These are phyloP conservation scores for Keithomyces neogunnii DNA, from an alignment of 2,329 filamentous ascomycete species.

Conservation along the genomic window DNA sequence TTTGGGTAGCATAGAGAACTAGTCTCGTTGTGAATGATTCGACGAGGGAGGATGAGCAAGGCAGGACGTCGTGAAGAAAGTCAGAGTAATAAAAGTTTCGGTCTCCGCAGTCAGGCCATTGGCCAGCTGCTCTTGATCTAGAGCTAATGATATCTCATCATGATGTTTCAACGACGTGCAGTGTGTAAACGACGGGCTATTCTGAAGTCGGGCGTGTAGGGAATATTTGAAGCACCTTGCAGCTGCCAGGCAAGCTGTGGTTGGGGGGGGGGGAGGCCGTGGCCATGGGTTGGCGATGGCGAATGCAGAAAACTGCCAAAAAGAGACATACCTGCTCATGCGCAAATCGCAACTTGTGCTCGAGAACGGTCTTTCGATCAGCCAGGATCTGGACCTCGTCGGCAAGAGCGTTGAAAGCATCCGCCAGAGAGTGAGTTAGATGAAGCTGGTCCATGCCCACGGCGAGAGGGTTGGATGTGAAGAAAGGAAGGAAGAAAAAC, in stretches of 20 bases:
- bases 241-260: too few species aligned
- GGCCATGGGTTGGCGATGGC: neutral
- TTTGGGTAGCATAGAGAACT: slow-evolving; percentile 1
- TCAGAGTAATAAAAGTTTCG: slow-evolving; percentile 37
- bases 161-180: slow-evolving; percentile 14
- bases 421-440: slow-evolving; percentile 48
- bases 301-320: neutral
- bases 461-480: slow-evolving; percentile 5
- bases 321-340: slow-evolving; percentile 52
- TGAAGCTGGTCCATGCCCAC: slow-evolving; percentile 29
- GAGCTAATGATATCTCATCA: slow-evolving; percentile 58
- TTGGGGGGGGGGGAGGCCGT: slow-evolving; percentile 10
- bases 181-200: slow-evolving; percentile 1
- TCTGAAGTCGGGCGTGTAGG: neutral
- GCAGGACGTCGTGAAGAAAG: slow-evolving; percentile 11
- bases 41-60: slow-evolving; percentile 2
- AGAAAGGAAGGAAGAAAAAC: slow-evolving; percentile 1
- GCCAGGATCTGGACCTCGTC: slow-evolving; percentile 56
- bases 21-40: too few species aligned
- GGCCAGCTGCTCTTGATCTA: slow-evolving; percentile 65
- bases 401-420: slow-evolving; percentile 57
- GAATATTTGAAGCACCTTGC: too few species aligned
- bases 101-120: slow-evolving; percentile 44
- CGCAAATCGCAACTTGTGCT: slow-evolving; percentile 59
- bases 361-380: slow-evolving; percentile 55